Evolutionary conservation across 1,284 basidiomycete genomes (phyloP), one percentile per base, ranked within the genome.

Genomic region (Xanthoconium separans): DNA sequence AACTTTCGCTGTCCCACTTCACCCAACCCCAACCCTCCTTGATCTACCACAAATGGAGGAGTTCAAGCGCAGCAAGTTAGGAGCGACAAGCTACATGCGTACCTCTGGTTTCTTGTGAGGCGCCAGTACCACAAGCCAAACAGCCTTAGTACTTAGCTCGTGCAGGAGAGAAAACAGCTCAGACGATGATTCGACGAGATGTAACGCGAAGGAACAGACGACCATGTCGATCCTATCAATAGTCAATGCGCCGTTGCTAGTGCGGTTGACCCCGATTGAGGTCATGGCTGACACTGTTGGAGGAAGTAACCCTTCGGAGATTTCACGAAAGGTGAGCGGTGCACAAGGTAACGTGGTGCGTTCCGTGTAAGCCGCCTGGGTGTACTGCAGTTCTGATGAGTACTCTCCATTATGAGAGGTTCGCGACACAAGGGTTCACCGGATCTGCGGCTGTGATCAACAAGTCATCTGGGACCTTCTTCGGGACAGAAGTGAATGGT

Each of bases 101-200:
- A 85, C 85, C 71, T 88, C 85, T 18, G 87, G 87, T 61, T 83
- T 87, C 67, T 89, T 89, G 66, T 89, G 87, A 13, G 87, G 87
- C 1, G 86, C 85, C 22, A 88, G 70, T 16, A 89, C 75, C 30
- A 87, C 75, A 12, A 90, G 73, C 85, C 86, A 89, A 34, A 69
- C 68, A 4, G 77, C 76, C 61, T 83, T 83, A 37, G 75, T 79
- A 56, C 82, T 83, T 36, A 89, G 66, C 61, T 85, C 83, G 72
- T 79, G 82, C 15, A 89, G 72, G 13, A 89, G 70, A 11, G 84
- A 74, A 62, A 83, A 89, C 16, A 90, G 72, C 53, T 84, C 81
- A 1, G 83, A 85, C 2, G 82, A 66, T 20, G 76, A 76, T 44
- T 83, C 80, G 41, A 89, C 70, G 30, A 90, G 81, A 65, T 90